A percentile compares a stretch with the other conserved stretches of the same genome.
phyloP scores from a whole-genome alignment of 2,329 filamentous ascomycete species.

The Acrocalymma vagum region DNA sequence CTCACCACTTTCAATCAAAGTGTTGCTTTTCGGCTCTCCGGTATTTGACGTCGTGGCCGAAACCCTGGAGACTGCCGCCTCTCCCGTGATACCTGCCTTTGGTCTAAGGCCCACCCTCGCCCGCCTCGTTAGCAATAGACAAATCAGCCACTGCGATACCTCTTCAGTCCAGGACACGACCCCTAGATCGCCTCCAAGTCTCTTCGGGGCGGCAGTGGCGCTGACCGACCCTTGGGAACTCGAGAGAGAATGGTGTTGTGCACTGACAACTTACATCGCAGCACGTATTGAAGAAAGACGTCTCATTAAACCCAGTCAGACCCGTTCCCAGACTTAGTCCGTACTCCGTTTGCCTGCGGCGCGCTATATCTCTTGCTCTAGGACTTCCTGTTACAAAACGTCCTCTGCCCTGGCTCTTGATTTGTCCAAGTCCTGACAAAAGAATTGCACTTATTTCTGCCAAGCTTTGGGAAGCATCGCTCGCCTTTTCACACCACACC shows the following conservation, averaged over 20 bases:
- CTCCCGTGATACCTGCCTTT: slow-evolving; percentile 20
- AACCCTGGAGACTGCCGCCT: slow-evolving; percentile 12
- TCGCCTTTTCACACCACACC: slow-evolving; percentile 20
- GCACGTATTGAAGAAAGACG: too few species aligned
- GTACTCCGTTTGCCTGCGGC: slow-evolving; percentile 3
- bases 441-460: slow-evolving; percentile 13
- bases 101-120: slow-evolving; percentile 7
- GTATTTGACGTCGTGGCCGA: slow-evolving; percentile 7
- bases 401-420: slow-evolving; percentile 1
- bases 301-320: slow-evolving; percentile 7
- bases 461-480: slow-evolving; percentile 15
- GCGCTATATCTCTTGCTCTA: slow-evolving; percentile 6
- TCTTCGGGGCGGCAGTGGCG: slow-evolving; percentile 19
- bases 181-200: slow-evolving; percentile 11
- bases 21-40: slow-evolving; percentile 5
- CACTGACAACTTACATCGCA: slow-evolving; percentile 18
- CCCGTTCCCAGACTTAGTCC: slow-evolving; percentile 2
- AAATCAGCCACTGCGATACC: slow-evolving; percentile 2
- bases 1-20: neutral
- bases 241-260: slow-evolving; percentile 11
- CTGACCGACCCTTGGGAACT: slow-evolving; percentile 15
- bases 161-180: slow-evolving; percentile 2
- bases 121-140: neutral
- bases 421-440: slow-evolving; percentile 5
- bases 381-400: slow-evolving; percentile 4